Percentiles rank a stretch among this genome's conserved stretches.
phyloP scores from a whole-genome alignment of 176 grass and related monocot genomes.

The Aegilops bicornis region DNA sequence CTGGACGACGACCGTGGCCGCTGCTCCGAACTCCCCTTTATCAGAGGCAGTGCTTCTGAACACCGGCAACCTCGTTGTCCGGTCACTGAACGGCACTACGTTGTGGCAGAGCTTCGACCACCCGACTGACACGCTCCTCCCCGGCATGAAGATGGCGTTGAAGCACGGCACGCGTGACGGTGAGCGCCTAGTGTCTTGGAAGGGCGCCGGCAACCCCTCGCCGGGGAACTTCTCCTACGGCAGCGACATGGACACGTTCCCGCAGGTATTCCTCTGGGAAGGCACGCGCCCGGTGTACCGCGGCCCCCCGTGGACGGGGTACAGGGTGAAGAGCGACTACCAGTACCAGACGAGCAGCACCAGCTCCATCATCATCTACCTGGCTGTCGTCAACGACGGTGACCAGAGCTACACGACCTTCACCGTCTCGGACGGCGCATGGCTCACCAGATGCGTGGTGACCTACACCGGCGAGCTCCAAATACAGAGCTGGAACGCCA shows the following conservation, averaged over 20 bases:
- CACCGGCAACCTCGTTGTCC: slow-evolving; percentile 40
- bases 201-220: slow-evolving; percentile 7
- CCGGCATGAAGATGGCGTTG: slow-evolving; percentile 12
- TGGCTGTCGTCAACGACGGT: not conserved
- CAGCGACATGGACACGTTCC: not conserved
- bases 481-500: slow-evolving; percentile 18
- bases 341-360: not conserved
- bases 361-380: not conserved
- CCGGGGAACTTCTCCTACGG: slow-evolving; percentile 20
- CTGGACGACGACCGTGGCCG: not conserved
- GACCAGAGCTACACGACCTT: not conserved
- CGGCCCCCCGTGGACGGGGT: slow-evolving; percentile 38
- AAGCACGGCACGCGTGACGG: not conserved
- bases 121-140: slow-evolving; percentile 2
- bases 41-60: slow-evolving; percentile 11
- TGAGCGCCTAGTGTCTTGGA: slow-evolving; percentile 22
- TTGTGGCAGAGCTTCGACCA: slow-evolving; percentile 47
- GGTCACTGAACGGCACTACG: not conserved
- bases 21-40: not conserved
- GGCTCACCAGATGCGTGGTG: not conserved
- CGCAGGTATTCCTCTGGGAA: slow-evolving; percentile 2
- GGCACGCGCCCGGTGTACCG: not conserved
- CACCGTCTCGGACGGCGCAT: slow-evolving; percentile 21
- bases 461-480: not conserved
- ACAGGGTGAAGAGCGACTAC: not conserved